Evolutionary conservation across 148 eudicot genomes (phyloP).

Genomic region (Spergularia bocconei): DNA sequence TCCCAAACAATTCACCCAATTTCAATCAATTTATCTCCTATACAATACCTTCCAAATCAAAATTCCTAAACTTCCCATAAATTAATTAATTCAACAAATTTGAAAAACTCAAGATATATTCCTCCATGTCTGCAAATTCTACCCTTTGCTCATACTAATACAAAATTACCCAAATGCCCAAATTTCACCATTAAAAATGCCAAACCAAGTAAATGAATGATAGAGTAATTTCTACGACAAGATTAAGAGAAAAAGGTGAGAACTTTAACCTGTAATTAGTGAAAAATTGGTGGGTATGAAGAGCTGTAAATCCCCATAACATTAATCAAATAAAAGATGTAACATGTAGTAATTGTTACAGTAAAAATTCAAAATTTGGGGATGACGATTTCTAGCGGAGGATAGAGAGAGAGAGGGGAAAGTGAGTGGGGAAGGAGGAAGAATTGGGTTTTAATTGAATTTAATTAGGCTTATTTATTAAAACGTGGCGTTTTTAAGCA

Average conservation of each 20-base stretch:
- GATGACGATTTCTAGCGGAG: too few species aligned
- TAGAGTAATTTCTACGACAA: neutral
- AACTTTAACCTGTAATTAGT: conserved; percentile 8
- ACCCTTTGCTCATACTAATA: neutral
- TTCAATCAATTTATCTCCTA: neutral
- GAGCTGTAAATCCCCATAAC: neutral
- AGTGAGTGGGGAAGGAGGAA: neutral
- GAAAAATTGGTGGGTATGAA: neutral
- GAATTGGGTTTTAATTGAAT: neutral
- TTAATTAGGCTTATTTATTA: neutral
- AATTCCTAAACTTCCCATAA: neutral
- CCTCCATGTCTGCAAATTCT: neutral
- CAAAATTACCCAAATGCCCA: neutral
- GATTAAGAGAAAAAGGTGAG: neutral
- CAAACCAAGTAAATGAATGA: neutral
- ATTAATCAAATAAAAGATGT: neutral
- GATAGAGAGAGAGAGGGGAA: too few species aligned
- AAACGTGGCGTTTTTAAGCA: neutral
- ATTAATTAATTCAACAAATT: neutral
- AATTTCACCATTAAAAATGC: neutral
- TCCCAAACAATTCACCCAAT: neutral
- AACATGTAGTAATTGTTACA: neutral
- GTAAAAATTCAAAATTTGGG: neutral
- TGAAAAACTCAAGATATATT: neutral
- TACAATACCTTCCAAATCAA: neutral